Evolutionary conservation across 768 basidiomycete species (phyloP).

Genomic region (Lentinula lateritia): DNA sequence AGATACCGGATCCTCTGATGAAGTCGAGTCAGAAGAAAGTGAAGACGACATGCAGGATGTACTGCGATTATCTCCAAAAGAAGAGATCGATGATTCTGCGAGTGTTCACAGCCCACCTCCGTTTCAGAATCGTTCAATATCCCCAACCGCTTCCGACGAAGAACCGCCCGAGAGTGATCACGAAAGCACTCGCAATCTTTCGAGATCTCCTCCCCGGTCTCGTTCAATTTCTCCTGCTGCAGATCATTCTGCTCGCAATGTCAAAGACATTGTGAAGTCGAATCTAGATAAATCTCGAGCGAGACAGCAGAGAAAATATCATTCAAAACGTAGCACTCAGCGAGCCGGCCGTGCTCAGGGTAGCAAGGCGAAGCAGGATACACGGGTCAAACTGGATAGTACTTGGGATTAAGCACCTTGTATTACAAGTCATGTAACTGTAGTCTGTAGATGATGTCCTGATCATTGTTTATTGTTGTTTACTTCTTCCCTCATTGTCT

Average conservation of each 20-base stretch:
- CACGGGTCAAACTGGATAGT: slow-evolving; percentile 54
- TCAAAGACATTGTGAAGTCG: slow-evolving; percentile 56
- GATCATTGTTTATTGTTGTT: background rate
- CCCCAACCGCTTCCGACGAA: background rate
- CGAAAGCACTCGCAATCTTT: slow-evolving; percentile 22
- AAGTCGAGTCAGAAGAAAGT: slow-evolving; percentile 9
- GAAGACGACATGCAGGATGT: slow-evolving; percentile 26
- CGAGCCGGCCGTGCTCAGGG: slow-evolving; percentile 68
- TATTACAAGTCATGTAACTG: background rate
- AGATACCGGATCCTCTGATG: slow-evolving; percentile 21
- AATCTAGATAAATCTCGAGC: slow-evolving; percentile 57
- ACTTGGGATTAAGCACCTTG: slow-evolving; percentile 48
- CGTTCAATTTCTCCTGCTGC: slow-evolving; percentile 37
- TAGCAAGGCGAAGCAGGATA: slow-evolving; percentile 82
- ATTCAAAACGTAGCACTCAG: slow-evolving; percentile 64
- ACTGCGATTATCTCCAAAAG: slow-evolving; percentile 27
- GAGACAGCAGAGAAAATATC: slow-evolving; percentile 68
- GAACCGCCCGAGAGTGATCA: background rate
- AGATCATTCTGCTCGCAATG: slow-evolving; percentile 32
- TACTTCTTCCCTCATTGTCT: background rate
- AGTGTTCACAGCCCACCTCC: slow-evolving; percentile 7
- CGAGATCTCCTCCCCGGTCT: slow-evolving; percentile 50
- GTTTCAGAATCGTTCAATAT: background rate
- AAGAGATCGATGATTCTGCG: slow-evolving; percentile 13
- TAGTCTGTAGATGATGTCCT: background rate